Evolutionary conservation across 768 basidiomycete genomes (phyloP), one percentile per base, ranked within the genome.

Genomic region (Mycena alexandri): DNA sequence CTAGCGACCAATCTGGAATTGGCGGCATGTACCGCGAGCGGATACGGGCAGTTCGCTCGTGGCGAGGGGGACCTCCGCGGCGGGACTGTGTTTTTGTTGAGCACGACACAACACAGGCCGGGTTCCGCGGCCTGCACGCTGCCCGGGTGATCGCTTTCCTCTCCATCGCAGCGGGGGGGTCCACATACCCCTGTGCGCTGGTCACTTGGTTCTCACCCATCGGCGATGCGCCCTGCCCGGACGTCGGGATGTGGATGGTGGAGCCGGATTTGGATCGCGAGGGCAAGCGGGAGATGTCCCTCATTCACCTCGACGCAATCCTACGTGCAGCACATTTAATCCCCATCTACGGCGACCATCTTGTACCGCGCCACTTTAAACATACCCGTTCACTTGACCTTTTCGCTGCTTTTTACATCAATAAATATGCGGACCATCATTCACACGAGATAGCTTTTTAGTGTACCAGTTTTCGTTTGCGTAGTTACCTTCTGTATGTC

Each of bases 1-100:
- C 81, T 21, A 83, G 81, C 72, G 74, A 82, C 43, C 57, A 68
- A 22, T 77, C 69, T 50, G 78, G 80, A 8, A 65, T 74, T 44
- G 59, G 74, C 5, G 74, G 79, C 8, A 76, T 80, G 78, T 51
- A 60, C 17, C 66, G 63, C n/a, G 77, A 81, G 57, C 67, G 62
- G 9, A 81, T 83, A 36, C 65, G 73, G 1, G 67, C 76, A 1
- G 76, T 67, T 13, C 69, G 68, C 11, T 61, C 65, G 1, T 83
- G 80, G 80, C 68, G 69, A 12, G 63, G 65, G 10, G 75, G 72
- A 2, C 51, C 66, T 33, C 59, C 74, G 24, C 61, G 74, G 2
- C 68, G 74, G 53, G 80, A 83, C 59, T 78, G 76, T 46, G 64
- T 78, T 11, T 76, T 78, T 47, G 48, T 79, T 2, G 71, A 53